A percentile compares a stretch with the other conserved stretches of the same genome.
phyloP scores from a whole-genome alignment of 1,139 yeast genomes.

The Saccharomyces hybrid region DNA sequence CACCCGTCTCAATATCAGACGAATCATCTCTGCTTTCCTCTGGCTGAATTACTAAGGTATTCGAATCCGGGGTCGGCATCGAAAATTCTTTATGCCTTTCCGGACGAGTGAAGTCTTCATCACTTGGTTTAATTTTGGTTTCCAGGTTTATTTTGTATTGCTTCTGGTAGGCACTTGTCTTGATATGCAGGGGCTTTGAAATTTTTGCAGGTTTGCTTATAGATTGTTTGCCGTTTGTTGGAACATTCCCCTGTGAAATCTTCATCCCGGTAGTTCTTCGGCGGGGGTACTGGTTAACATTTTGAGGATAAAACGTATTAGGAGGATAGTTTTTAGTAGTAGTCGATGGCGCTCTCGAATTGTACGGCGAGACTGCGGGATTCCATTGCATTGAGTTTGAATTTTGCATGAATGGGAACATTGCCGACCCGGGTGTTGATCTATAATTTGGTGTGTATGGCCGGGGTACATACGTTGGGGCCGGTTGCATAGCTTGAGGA shows the following conservation, averaged over 20 bases:
- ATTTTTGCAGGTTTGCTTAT: neutral
- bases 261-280: neutral
- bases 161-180: conserved; percentile 3
- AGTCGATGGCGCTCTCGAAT: conserved; percentile 1
- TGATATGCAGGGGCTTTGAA: conserved; percentile 2
- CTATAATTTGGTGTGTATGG: conserved; percentile 1
- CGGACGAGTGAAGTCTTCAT: conserved; percentile 2
- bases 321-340: neutral
- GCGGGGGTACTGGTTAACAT: neutral
- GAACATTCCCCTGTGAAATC: neutral
- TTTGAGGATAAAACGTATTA: neutral
- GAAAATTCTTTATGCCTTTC: conserved; percentile 5
- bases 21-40: conserved; percentile 1
- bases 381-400: neutral
- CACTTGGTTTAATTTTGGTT: conserved; percentile 1
- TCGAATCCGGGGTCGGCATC: conserved; percentile 15
- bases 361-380: neutral
- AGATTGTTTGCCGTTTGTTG: neutral
- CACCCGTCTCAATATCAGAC: neutral
- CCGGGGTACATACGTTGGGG: neutral
- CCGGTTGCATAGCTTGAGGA: conserved; percentile 5
- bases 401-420: neutral
- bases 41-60: conserved; percentile 5
- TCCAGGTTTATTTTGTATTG: conserved; percentile 1
- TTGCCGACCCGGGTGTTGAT: neutral